These are phyloP conservation scores for Aspergillus ibericus DNA, from an alignment of 2,329 filamentous ascomycete genomes.

Conservation along the genomic window DNA sequence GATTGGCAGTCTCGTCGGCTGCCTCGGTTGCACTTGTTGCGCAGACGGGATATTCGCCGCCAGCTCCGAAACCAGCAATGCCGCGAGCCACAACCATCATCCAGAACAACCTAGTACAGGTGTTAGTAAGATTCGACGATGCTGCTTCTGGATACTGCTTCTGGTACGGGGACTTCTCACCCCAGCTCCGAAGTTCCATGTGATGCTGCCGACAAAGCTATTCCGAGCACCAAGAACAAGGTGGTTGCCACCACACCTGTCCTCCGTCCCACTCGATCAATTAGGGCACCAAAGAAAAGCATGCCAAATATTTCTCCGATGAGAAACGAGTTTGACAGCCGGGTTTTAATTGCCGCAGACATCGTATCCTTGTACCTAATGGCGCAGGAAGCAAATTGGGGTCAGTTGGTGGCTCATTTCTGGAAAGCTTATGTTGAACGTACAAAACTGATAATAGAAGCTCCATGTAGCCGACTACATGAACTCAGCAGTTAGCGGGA, in stretches of 20 bases:
- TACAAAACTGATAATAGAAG: slow-evolving; percentile 34
- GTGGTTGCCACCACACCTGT: slow-evolving; percentile 52
- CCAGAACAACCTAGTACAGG: slow-evolving; percentile 44
- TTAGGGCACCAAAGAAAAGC: slow-evolving; percentile 53
- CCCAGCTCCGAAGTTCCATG: slow-evolving; percentile 42
- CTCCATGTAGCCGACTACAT: slow-evolving; percentile 36
- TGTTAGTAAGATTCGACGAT: neutral
- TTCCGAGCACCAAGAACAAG: slow-evolving; percentile 48
- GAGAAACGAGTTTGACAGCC: slow-evolving; percentile 57
- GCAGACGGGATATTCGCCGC: slow-evolving; percentile 38
- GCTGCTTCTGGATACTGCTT: neutral
- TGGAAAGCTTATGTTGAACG: neutral
- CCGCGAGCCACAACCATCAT: slow-evolving; percentile 47
- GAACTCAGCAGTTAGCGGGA: neutral
- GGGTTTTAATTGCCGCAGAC: slow-evolving; percentile 46
- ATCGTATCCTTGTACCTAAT: slow-evolving; percentile 32
- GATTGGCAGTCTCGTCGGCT: slow-evolving; percentile 23
- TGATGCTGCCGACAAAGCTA: slow-evolving; percentile 49
- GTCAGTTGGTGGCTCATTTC: neutral
- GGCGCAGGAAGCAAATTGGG: neutral
- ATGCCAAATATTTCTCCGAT: slow-evolving; percentile 60
- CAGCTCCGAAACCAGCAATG: slow-evolving; percentile 41
- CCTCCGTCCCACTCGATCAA: slow-evolving; percentile 53
- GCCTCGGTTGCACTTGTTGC: slow-evolving; percentile 27
- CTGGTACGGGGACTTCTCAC: slow-evolving; percentile 4